Conservation (phyloP, 495 filamentous ascomycete genomes). For the Trichocladium uniseriatum region DNA sequence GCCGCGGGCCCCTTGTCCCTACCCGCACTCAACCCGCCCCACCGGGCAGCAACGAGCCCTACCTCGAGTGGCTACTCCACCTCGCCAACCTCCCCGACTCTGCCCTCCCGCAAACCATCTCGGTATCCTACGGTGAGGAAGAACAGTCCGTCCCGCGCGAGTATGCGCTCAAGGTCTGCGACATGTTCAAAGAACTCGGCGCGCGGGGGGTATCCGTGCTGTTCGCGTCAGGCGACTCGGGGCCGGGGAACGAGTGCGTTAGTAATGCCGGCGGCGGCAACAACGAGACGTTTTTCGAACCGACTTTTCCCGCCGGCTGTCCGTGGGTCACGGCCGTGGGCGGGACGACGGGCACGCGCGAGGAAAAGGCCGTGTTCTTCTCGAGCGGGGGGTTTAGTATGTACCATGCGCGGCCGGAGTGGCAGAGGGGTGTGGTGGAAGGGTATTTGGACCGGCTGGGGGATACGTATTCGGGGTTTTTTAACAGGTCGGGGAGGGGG, state of each 20-base stretch:
- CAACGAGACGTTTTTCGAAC: constrained; percentile 58
- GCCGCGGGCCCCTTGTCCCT: constrained; percentile 46
- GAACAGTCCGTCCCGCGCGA: constrained; percentile 62
- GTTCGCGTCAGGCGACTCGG: constrained; percentile 62
- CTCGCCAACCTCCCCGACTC: constrained; percentile 25
- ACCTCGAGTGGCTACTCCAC: constrained; percentile 61
- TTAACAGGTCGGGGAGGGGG: constrained; percentile 53
- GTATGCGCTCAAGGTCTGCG: constrained; percentile 63
- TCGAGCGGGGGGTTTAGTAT: constrained; percentile 61
- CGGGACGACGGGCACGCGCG: constrained; percentile 47
- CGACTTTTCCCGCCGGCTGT: constrained; percentile 44
- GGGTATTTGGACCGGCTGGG: constrained; percentile 48
- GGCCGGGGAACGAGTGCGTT: constrained; percentile 57
- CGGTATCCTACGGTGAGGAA: constrained; percentile 74
- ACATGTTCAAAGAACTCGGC: constrained; percentile 55
- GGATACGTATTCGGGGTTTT: constrained; percentile 37
- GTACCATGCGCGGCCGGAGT: constrained; percentile 51
- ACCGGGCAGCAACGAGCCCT: constrained; percentile 64
- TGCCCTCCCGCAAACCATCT: constrained; percentile 63
- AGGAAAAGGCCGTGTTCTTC: constrained; percentile 50
- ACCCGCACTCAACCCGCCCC: constrained; percentile 43
- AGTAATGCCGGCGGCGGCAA: constrained; percentile 68
- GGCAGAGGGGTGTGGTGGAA: constrained; percentile 50
- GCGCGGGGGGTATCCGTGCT: constrained; percentile 68
- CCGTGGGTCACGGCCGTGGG: constrained; percentile 71